Conservation (phyloP, 1,139 yeast species). For the Geotrichum australiense region DNA sequence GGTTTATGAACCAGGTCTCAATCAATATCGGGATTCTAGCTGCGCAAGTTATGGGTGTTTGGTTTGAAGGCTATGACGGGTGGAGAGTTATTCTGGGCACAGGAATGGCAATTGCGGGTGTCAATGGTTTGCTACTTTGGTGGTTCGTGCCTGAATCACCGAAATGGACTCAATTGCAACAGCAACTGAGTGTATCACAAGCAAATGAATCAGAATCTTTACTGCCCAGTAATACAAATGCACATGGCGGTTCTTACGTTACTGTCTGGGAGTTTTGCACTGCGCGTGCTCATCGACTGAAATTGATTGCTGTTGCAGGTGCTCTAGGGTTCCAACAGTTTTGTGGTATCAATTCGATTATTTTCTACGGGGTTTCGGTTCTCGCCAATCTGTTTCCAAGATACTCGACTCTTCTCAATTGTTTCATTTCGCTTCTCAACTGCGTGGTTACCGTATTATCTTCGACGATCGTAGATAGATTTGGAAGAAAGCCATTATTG, state of each 20-base stretch:
- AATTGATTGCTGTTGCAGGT: slow-evolving; percentile 61
- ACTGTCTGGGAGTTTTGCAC: slow-evolving; percentile 9
- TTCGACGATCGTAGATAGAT: slow-evolving; percentile 65
- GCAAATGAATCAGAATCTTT: background rate
- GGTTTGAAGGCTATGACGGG: slow-evolving; percentile 53
- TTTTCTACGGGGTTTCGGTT: slow-evolving; percentile 86
- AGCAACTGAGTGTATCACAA: background rate
- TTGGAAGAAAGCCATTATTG: slow-evolving; percentile 73
- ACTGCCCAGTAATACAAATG: background rate
- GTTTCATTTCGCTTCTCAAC: slow-evolving; percentile 66
- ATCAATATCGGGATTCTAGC: slow-evolving; percentile 76
- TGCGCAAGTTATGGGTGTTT: slow-evolving; percentile 67
- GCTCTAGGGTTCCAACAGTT: slow-evolving; percentile 84
- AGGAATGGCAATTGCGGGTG: slow-evolving; percentile 50
- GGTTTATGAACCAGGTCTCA: slow-evolving; percentile 81
- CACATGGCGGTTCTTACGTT: background rate
- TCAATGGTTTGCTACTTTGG: slow-evolving; percentile 41
- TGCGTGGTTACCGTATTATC: slow-evolving; percentile 64
- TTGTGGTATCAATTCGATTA: slow-evolving; percentile 85
- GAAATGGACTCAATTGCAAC: slow-evolving; percentile 45
- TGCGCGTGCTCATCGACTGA: slow-evolving; percentile 39
- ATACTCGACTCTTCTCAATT: slow-evolving; percentile 62
- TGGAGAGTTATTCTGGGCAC: slow-evolving; percentile 68
- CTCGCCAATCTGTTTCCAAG: slow-evolving; percentile 62
- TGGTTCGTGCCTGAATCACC: slow-evolving; percentile 70